A percentile compares a stretch with the other conserved stretches of the same genome.
These are phyloP conservation scores for Echites panduratus DNA, from an alignment of 257 asterid species.

Conservation along the genomic window DNA sequence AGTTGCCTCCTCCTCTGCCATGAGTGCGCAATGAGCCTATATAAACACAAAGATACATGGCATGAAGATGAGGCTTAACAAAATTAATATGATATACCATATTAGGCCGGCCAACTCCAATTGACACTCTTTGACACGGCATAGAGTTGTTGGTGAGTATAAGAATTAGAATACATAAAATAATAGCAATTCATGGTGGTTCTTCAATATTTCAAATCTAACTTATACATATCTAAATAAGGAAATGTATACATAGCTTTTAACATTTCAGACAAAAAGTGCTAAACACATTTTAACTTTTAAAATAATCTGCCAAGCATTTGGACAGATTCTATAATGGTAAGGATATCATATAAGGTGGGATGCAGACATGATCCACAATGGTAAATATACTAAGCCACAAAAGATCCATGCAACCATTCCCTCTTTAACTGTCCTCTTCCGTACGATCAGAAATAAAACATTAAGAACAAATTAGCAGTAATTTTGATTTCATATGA, in stretches of 20 bases:
- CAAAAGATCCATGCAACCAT: not conserved
- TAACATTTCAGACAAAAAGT: no score
- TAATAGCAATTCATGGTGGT: not conserved
- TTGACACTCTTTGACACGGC: not conserved
- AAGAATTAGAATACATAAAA: not conserved
- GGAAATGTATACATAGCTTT: not conserved
- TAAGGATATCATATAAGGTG: not conserved
- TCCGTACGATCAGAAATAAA: not conserved
- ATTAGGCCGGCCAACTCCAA: not conserved
- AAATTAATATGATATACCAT: not conserved
- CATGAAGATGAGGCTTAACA: not conserved
- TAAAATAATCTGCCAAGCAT: not conserved
- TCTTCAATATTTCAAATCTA: not conserved
- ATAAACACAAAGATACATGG: slow-evolving; percentile 1
- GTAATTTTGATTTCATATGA: not conserved
- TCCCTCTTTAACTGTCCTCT: not conserved
- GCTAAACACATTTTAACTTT: not conserved
- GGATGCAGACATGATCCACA: no score
- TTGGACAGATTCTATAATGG: not conserved
- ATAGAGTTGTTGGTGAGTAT: not conserved
- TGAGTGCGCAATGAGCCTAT: slow-evolving; percentile 76
- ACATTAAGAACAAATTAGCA: not conserved
- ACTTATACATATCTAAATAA: not conserved
- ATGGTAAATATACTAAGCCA: not conserved
- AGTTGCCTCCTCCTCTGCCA: slow-evolving; percentile 97